Evolutionary conservation across 2,329 filamentous ascomycete genomes (phyloP).

Genomic region (Trematosphaeria pertusa): DNA sequence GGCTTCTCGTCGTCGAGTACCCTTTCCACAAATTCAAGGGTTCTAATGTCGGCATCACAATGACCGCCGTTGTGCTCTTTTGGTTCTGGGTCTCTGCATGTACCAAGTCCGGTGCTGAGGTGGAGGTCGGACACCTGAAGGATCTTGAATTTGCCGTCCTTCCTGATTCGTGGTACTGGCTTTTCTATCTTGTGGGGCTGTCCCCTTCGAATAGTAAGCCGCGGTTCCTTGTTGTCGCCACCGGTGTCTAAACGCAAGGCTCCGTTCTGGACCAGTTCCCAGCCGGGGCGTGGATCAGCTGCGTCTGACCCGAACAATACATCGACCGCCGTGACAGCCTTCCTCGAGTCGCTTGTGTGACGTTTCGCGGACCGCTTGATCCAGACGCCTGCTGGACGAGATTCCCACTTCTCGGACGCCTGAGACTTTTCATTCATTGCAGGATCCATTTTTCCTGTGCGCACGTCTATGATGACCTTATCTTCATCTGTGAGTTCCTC

Average conservation of each 20-base stretch:
- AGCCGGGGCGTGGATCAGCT: conserved; percentile 85
- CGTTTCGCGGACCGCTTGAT: conserved; percentile 75
- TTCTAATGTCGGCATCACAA: conserved; percentile 91
- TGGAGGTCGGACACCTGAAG: conserved; percentile 96
- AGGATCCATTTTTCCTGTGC: conserved; percentile 76
- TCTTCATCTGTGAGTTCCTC: conserved; percentile 78
- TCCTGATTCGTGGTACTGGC: conserved; percentile 77
- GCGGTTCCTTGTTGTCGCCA: conserved; percentile 69
- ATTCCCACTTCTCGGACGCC: conserved; percentile 75
- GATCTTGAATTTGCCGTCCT: conserved; percentile 96
- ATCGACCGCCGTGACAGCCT: conserved; percentile 80
- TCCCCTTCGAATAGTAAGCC: conserved; percentile 81
- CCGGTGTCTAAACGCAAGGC: conserved; percentile 70
- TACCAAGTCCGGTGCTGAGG: conserved; percentile 85
- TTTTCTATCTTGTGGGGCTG: conserved; percentile 68
- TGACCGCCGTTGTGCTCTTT: conserved; percentile 72
- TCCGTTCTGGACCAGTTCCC: conserved; percentile 75
- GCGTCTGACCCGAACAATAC: conserved; percentile 90
- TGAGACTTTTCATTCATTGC: conserved; percentile 62
- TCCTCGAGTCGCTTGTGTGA: conserved; percentile 76
- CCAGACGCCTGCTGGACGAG: conserved; percentile 79
- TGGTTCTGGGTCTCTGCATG: conserved; percentile 86
- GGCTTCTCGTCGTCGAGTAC: conserved; percentile 93
- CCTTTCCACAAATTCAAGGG: conserved; percentile 83
- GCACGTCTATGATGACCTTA: conserved; percentile 79